Conservation (phyloP, 2,329 filamentous ascomycete species). For the Colletotrichum higginsianum region DNA sequence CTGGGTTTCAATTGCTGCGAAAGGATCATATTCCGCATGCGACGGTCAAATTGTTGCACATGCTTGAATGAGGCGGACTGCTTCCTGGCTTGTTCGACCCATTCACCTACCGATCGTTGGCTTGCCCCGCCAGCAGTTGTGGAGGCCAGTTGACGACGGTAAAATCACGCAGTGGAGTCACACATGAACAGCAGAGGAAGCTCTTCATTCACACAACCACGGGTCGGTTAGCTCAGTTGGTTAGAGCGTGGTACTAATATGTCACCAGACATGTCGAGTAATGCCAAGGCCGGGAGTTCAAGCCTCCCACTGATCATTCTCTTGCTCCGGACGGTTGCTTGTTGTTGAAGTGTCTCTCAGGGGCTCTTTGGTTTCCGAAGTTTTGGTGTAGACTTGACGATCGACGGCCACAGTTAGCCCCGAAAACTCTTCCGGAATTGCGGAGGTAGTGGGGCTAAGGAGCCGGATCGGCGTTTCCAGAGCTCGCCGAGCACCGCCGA, state of each 20-base stretch:
- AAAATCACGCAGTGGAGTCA: neutral
- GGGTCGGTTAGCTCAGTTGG: constrained; percentile 43
- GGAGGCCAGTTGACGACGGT: neutral
- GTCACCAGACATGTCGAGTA: constrained; percentile 20
- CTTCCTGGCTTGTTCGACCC: neutral
- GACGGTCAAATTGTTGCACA: neutral
- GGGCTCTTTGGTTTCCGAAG: neutral
- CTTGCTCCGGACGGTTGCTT: neutral
- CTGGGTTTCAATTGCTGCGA: too few species aligned
- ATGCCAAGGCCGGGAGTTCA: constrained; percentile 43
- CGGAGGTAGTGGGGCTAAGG: neutral
- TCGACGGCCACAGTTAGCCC: too few species aligned
- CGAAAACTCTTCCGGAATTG: neutral
- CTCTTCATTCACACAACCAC: accelerated
- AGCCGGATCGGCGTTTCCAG: constrained; percentile 15
- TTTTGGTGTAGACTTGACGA: neutral
- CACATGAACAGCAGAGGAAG: neutral
- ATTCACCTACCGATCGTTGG: neutral
- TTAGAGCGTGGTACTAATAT: constrained; percentile 43
- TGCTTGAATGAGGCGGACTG: neutral
- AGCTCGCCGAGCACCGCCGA: neutral
- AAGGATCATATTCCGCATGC: too few species aligned
- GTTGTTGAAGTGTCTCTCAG: neutral
- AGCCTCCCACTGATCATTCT: constrained; percentile 40
- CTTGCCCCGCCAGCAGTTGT: neutral